Conservation (phyloP, 1,139 yeast species). For the Debaryomyces robertsiae region DNA sequence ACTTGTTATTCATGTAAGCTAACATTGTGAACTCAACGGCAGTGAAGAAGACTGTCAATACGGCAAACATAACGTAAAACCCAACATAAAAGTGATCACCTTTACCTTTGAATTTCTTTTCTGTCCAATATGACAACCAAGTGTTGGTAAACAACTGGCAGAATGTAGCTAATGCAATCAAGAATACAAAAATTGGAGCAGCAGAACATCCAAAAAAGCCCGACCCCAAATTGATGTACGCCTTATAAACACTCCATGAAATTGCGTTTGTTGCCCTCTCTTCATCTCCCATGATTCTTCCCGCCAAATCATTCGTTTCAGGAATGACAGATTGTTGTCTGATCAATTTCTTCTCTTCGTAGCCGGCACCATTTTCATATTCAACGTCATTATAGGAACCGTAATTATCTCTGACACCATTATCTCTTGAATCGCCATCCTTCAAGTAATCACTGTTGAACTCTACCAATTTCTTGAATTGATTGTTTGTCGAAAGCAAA, state of each 20-base stretch:
- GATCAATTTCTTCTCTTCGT: constrained; percentile 8
- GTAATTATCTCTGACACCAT: background rate
- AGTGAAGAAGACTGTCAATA: constrained; percentile 50
- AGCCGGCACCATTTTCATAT: constrained; percentile 17
- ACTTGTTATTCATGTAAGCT: constrained; percentile 53
- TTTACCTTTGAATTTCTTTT: constrained; percentile 26
- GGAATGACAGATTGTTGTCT: constrained; percentile 7
- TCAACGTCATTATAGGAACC: constrained; percentile 16
- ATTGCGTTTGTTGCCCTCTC: constrained; percentile 45
- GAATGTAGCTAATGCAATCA: constrained; percentile 44
- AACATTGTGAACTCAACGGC: constrained; percentile 55
- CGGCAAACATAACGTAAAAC: constrained; percentile 35
- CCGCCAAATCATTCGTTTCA: constrained; percentile 17
- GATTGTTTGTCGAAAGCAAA: constrained; percentile 25
- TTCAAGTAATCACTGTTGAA: constrained; percentile 23
- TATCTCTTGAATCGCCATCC: constrained; percentile 4
- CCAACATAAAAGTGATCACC: constrained; percentile 34
- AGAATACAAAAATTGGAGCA: constrained; percentile 34
- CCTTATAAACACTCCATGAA: constrained; percentile 37
- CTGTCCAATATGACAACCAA: constrained; percentile 45
- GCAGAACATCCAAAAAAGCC: constrained; percentile 41
- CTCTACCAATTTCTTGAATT: constrained; percentile 32
- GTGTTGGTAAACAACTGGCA: constrained; percentile 41
- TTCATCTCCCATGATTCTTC: constrained; percentile 39
- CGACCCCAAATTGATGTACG: constrained; percentile 39